Percentiles rank a stretch among this genome's conserved stretches.
These are phyloP conservation scores for Scopulariopsis brevicaulis DNA, from an alignment of 2,329 filamentous ascomycete species.

Conservation along the genomic window DNA sequence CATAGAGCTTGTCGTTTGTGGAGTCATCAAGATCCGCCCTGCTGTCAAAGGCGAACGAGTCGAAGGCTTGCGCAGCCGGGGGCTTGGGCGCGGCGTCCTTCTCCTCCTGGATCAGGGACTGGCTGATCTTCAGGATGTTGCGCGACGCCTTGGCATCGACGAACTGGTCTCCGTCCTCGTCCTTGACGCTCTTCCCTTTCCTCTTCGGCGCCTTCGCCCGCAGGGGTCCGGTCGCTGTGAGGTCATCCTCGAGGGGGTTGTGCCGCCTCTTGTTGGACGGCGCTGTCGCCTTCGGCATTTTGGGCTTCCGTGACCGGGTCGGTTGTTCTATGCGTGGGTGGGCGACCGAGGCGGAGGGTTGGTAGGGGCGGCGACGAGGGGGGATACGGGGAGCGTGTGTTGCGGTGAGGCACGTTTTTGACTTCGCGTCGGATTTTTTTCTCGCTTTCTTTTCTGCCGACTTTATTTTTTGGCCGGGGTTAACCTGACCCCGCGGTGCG, in stretches of 20 bases:
- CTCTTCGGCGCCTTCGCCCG: conserved; percentile 66
- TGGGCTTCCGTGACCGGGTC: conserved; percentile 8
- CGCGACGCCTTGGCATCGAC: conserved; percentile 81
- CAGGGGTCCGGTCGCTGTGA: conserved; percentile 58
- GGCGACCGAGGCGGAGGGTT: not conserved
- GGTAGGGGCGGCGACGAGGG: not conserved
- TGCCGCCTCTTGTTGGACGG: conserved; percentile 57
- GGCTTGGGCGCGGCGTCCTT: conserved; percentile 24
- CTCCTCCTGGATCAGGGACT: conserved; percentile 79
- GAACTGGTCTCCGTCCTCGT: conserved; percentile 56
- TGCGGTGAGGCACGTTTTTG: conserved; percentile 10
- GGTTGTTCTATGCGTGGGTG: not conserved
- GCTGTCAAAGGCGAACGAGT: conserved; percentile 67
- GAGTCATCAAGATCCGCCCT: conserved; percentile 48
- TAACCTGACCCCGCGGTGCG: not conserved
- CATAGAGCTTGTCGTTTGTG: conserved; percentile 26
- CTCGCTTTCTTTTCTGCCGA: not conserved
- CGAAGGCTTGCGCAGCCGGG: conserved; percentile 26
- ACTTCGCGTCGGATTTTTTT: conserved; percentile 7
- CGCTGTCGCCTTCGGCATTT: conserved; percentile 70
- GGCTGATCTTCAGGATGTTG: conserved; percentile 81
- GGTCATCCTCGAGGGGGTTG: conserved; percentile 84
- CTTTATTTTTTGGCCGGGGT: not conserved
- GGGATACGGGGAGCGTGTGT: not conserved
- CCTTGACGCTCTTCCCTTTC: conserved; percentile 50